A percentile compares a stretch with the other conserved stretches of the same genome.
Conservation (phyloP, 371 early-diverging fungal genomes). For the Batkoa obscura region DNA sequence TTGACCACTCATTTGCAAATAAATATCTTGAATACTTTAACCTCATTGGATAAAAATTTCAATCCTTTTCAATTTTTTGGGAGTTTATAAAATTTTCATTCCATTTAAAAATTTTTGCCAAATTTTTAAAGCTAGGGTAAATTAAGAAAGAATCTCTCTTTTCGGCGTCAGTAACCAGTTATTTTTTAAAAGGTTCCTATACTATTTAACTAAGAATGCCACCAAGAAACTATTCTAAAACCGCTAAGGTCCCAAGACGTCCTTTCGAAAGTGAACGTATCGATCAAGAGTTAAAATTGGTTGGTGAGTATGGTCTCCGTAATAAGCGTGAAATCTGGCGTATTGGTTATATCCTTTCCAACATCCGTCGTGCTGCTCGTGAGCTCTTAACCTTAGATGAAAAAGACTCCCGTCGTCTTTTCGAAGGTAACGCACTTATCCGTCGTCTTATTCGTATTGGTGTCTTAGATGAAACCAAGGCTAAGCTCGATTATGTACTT, state of each 20-base stretch:
- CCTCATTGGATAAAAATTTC: too few species aligned
- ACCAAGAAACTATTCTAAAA: constrained; percentile 45
- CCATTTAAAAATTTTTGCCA: too few species aligned
- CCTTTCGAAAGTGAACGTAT: constrained; percentile 98
- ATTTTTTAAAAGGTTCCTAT: too few species aligned
- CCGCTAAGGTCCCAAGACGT: constrained; percentile 96
- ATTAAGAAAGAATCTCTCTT: not conserved
- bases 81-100: too few species aligned
- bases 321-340: constrained; percentile 99
- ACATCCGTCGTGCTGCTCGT: constrained; percentile 99
- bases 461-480: constrained; percentile 92
- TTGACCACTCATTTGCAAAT: too few species aligned
- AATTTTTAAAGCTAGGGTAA: not conserved
- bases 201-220: not conserved
- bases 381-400: constrained; percentile 95
- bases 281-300: constrained; percentile 96
- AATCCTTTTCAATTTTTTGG: too few species aligned
- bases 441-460: constrained; percentile 96
- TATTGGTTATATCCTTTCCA: constrained; percentile 89
- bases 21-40: too few species aligned
- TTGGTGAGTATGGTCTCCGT: constrained; percentile 97
- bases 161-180: not conserved
- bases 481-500: constrained; percentile 98
- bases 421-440: constrained; percentile 98
- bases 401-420: constrained; percentile 96